Evolutionary conservation across 1,284 basidiomycete species (phyloP).

Genomic region (Veloboletus limbatus): DNA sequence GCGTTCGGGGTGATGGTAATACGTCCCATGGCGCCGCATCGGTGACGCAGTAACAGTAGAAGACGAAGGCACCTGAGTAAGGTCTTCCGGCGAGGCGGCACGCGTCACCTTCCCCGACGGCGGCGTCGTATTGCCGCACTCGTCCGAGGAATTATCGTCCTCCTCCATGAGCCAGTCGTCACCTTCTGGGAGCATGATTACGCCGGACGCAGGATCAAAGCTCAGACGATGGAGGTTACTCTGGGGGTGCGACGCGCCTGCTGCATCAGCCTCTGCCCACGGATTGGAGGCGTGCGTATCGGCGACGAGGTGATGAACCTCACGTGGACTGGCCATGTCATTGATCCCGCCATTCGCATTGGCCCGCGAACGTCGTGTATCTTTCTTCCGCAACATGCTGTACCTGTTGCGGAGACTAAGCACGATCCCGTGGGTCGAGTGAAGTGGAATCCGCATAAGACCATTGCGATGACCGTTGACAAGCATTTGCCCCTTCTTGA

Average conservation of each 20-base stretch:
- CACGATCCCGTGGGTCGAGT: conserved; percentile 63
- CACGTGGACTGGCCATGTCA: conserved; percentile 4
- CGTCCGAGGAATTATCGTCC: conserved; percentile 39
- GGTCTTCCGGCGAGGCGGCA: conserved; percentile 26
- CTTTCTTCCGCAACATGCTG: conserved; percentile 45
- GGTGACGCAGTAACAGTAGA: conserved; percentile 22
- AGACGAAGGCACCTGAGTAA: conserved; percentile 2
- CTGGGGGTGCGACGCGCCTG: conserved; percentile 23
- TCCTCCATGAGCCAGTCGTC: conserved; percentile 63
- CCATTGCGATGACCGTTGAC: conserved; percentile 47
- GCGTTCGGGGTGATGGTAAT: conserved; percentile 35
- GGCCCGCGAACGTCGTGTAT: conserved; percentile 18
- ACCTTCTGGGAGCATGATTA: conserved; percentile 80
- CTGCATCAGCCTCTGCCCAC: conserved; percentile 47
- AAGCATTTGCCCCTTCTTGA: conserved; percentile 75
- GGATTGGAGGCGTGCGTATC: conserved; percentile 42
- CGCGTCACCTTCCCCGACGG: conserved; percentile 16
- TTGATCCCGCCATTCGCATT: conserved; percentile 13
- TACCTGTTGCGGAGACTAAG: conserved; percentile 70
- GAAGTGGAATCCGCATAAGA: conserved; percentile 34
- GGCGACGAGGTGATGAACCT: conserved; percentile 13
- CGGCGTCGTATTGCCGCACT: conserved; percentile 25
- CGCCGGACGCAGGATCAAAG: conserved; percentile 76
- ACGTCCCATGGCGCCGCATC: conserved; percentile 31
- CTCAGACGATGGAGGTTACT: conserved; percentile 57